Conservation (phyloP, 2,329 filamentous ascomycete species). For the Phialemonium atrogriseum region DNA sequence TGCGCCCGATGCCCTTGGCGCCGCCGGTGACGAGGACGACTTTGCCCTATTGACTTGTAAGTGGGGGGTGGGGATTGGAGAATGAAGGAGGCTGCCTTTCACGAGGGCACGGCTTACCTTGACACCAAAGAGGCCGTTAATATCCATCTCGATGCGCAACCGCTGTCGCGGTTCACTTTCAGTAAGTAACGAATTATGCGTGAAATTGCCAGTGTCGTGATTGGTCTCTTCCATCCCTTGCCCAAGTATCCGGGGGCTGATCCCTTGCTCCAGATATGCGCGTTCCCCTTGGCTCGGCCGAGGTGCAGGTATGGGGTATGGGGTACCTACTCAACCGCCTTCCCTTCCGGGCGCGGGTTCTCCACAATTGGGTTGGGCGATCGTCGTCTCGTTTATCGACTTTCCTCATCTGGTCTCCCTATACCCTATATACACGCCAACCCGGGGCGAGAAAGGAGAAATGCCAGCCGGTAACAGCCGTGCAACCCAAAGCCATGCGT, state of each 20-base stretch:
- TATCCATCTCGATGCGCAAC: background rate
- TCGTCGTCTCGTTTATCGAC: no score
- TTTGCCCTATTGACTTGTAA: conserved; percentile 34
- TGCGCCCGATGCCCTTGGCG: conserved; percentile 56
- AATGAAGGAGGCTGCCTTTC: conserved; percentile 2
- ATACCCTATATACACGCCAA: no score
- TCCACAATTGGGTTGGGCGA: no score
- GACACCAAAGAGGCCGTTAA: background rate
- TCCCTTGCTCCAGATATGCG: background rate
- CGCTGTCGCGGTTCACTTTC: background rate
- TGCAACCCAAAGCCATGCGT: no score
- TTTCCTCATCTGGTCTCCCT: no score
- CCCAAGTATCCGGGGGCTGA: background rate
- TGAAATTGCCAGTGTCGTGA: background rate
- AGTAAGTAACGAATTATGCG: background rate
- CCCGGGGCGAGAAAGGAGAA: no score
- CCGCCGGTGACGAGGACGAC: conserved; percentile 51
- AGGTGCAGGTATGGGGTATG: background rate
- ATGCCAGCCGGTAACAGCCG: no score
- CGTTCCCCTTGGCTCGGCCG: no score
- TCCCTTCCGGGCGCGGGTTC: no score
- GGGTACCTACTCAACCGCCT: background rate
- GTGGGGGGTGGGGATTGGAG: conserved; percentile 2
- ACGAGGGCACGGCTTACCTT: conserved; percentile 19
- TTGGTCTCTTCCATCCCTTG: background rate